Base-by-base conservation (phyloP, 192 early-diverging fungal genomes). In the Glomus cerebriforme region DNA sequence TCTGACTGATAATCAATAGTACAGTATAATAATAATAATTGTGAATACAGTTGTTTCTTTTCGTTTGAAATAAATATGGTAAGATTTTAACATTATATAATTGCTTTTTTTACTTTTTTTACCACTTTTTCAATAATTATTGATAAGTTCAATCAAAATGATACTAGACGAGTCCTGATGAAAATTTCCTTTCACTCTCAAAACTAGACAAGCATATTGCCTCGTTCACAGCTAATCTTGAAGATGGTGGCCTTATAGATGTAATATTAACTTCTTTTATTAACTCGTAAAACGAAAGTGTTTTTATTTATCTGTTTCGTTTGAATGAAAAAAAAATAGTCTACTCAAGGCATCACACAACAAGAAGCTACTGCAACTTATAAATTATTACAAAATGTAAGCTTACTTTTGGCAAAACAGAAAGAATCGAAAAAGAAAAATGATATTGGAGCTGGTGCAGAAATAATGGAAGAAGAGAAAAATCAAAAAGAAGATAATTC, bases 361-460 rank as follows among this genome's bases (percentile, higher is more conserved):
- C 10, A 27, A 6, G 59, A 77, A 34, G 75, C 75, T 5, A 65
- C 35, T 2, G 39, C 13, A 1, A 17, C 62, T 66, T 37, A 66
- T 26, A 77, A 77, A 65, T 49, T 77, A 47, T 63, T 77, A 29
- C 62, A 77, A 58, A 77, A 77, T 66, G 63, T 66, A 32, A 77
- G 39, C 63, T 29, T 77, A 7, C 65, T 77, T 26, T 63, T 77
- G 19, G 75, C 7, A 47, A 77, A 66, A 29, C 63, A 65, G 9
- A 22, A 62, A 29, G 58, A 37, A 75, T 2, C 3, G 15, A 54
- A 9, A 13, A 59, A 37, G 12, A 73, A 73, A 17, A 73, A 35
- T 1, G 17, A 34, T 31, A 19, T 3, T 54, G 29, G 24, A 54
- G n/a, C 43, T 13, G 27, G 34, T 47, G 70, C 54, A 43, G 58